phyloP scores from a whole-genome alignment of 108 stramenopile genomes.

The Cyclotella atomus region DNA sequence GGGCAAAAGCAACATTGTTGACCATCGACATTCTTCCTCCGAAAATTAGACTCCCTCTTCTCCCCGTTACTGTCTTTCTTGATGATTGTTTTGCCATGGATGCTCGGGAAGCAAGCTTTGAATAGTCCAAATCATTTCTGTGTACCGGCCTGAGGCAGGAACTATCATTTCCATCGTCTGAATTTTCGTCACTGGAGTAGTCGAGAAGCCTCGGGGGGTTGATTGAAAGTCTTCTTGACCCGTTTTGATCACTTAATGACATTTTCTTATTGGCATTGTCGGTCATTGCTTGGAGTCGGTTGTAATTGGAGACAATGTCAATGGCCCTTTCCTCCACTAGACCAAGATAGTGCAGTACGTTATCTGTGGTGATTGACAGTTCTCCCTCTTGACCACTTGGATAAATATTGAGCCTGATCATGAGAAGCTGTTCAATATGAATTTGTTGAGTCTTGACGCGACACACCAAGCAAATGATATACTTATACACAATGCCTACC shows the following conservation, averaged over 20 bases:
- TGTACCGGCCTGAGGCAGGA: conserved; percentile 44
- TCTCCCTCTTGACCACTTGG: conserved; percentile 39
- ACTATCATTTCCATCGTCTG: conserved; percentile 53
- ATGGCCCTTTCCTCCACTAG: conserved; percentile 76
- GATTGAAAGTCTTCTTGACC: conserved; percentile 55
- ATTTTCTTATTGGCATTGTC: conserved; percentile 21
- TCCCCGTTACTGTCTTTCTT: not conserved
- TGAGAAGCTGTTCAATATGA: conserved; percentile 31
- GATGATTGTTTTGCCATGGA: conserved; percentile 26
- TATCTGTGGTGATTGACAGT: conserved; percentile 68
- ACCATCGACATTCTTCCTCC: not conserved
- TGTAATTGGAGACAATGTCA: conserved; percentile 56
- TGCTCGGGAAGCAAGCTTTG: conserved; percentile 45
- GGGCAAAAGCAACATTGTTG: not conserved
- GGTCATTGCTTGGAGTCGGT: conserved; percentile 20
- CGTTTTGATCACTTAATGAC: conserved; percentile 52
- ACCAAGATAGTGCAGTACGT: conserved; percentile 81
- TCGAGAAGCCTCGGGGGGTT: conserved; percentile 85
- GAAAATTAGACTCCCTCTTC: not conserved
- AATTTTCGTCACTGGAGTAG: conserved; percentile 68
- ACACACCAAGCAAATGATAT: not conserved
- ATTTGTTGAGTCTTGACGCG: not conserved
- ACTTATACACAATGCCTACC: conserved; percentile 9
- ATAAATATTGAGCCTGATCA: conserved; percentile 57
- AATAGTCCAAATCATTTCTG: conserved; percentile 61